Evolutionary conservation across 257 asterid species (phyloP).

Genomic region (Penstemon newberryi): DNA sequence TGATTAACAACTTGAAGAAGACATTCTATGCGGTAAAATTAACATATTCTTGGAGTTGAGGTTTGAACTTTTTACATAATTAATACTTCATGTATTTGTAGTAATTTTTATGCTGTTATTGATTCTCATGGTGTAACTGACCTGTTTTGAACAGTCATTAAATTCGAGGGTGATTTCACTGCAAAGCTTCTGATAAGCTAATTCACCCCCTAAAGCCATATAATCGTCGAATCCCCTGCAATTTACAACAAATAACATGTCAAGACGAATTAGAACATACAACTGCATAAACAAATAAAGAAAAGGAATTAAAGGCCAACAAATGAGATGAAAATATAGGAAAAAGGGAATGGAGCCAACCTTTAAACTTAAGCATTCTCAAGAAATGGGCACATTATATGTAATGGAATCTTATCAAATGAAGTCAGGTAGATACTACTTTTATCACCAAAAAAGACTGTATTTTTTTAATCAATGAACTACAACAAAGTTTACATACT

Average conservation of each 20-base stretch:
- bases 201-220: conserved; percentile 75
- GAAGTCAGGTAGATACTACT: no score
- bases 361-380: background rate
- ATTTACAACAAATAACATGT: conserved; percentile 19
- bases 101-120: no score
- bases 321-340: background rate
- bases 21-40: background rate
- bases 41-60: no score
- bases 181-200: conserved; percentile 86
- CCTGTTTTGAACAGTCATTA: conserved; percentile 90
- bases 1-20: conserved; percentile 1
- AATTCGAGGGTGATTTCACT: conserved; percentile 80
- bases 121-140: conserved; percentile 28
- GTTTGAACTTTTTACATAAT: no score
- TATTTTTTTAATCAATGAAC: no score
- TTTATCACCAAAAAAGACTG: no score
- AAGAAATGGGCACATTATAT: background rate
- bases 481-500: no score
- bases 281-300: conserved; percentile 9
- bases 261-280: conserved; percentile 11
- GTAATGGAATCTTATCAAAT: no score
- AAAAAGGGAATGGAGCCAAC: background rate
- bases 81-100: no score
- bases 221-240: conserved; percentile 84
- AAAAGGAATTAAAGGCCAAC: background rate